A percentile compares a stretch with the other conserved stretches of the same genome.
Conservation (phyloP, 495 filamentous ascomycete genomes). For the Penicillium coffeae region DNA sequence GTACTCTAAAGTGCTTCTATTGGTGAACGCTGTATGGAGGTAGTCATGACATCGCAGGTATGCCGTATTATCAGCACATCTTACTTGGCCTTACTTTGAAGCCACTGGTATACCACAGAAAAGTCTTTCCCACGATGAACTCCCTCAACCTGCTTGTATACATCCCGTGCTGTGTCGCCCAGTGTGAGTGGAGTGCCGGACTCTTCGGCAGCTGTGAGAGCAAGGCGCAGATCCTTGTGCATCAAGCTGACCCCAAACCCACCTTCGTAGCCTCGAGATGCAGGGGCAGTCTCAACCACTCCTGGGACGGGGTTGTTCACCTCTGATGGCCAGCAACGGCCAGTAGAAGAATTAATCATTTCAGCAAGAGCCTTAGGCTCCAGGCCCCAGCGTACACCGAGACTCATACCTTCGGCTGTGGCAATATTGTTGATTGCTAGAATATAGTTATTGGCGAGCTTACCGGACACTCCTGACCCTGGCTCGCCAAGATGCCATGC, state of each 20-base stretch:
- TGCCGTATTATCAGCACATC: too few relatives aligned
- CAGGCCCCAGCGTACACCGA: slow-evolving; percentile 79
- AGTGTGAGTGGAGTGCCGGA: slow-evolving; percentile 63
- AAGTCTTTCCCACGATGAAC: slow-evolving; percentile 73
- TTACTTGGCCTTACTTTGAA: slow-evolving; percentile 43
- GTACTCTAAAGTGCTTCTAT: too few relatives aligned
- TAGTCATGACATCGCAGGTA: too few relatives aligned
- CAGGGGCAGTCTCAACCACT: slow-evolving; percentile 69
- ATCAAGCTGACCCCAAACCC: slow-evolving; percentile 83
- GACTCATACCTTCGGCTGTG: slow-evolving; percentile 88
- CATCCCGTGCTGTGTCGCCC: slow-evolving; percentile 57
- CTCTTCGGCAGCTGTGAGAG: slow-evolving; percentile 67
- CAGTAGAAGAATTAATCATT: slow-evolving; percentile 81
- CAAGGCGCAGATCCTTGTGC: slow-evolving; percentile 76
- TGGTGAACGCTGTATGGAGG: too few relatives aligned
- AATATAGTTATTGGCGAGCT: slow-evolving; percentile 92
- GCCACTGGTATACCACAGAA: slow-evolving; percentile 76
- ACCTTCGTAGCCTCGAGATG: slow-evolving; percentile 68
- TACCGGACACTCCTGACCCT: slow-evolving; percentile 75
- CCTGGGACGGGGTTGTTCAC: slow-evolving; percentile 90
- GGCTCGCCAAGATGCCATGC: slow-evolving; percentile 78
- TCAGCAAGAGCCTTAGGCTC: slow-evolving; percentile 73
- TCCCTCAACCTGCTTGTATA: slow-evolving; percentile 62
- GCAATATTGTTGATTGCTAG: slow-evolving; percentile 91
- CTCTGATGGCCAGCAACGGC: slow-evolving; percentile 87